Base-by-base conservation (phyloP, 805 yeast genomes). In the Millerago galiae region DNA sequence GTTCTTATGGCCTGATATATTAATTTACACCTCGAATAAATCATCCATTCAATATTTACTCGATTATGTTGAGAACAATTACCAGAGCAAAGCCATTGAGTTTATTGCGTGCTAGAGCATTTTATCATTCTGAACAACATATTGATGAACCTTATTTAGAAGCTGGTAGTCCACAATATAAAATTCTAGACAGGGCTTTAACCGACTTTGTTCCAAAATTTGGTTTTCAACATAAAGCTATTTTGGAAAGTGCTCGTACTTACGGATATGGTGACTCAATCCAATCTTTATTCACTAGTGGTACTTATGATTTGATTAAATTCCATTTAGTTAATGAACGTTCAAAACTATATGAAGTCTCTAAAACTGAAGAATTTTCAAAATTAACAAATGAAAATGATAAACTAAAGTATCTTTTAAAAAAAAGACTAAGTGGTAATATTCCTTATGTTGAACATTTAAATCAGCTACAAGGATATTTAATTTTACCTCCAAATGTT, bases 401-500 rank as follows among this genome's bases (percentile, higher is more conserved):
- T n/a, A 68, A 69, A 46, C 65, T 72, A 28, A 69, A 68, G 37
- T 66, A 63, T 43, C 59, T 77, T 33, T 60, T 74, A 42, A 65
- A 70, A 52, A 68, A 63, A 47, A 66, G 82, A 56, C 63, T 76
- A 47, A 65, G 58, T 54, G 76, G 63, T 58, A 75, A 70, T 49
- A 45, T 51, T 6, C 67, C 66, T 42, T 44, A 67, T 53, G 59
- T 59, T 48, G 43, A 52, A 27, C 61, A 68, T 46, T 43, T 67
- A 28, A 47, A 59, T 8, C 65, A 60, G 34, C 40, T 67, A 34
- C 66, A 89, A 45, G 74, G 83, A 0, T 72, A 76, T 38, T 68
- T 88, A 61, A 65, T 81, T 7, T 59, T 76, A 21, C 96, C 96
- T 1, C 70, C 72, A 40, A 82, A 85, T 56, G 37, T 82, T 27